Evolutionary conservation across 345 rosid genomes (phyloP).

Genomic region (Brassica nigra): DNA sequence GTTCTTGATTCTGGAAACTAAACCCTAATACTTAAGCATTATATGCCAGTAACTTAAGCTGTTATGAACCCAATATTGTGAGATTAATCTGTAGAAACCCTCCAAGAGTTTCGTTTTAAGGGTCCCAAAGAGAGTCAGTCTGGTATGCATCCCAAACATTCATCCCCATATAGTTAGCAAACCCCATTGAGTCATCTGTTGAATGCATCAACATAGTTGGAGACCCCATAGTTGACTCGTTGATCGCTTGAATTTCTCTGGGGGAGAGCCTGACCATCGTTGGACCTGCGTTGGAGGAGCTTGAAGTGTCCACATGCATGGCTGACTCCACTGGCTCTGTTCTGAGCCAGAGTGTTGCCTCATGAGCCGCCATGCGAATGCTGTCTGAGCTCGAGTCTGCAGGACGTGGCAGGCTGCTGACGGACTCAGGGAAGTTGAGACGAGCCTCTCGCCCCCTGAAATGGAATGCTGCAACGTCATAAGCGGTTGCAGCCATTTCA

Average conservation of each 20-base stretch:
- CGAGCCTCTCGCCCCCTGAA: constrained; percentile 73
- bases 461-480: constrained; percentile 82
- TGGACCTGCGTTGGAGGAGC: constrained; percentile 44
- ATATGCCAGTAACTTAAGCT: constrained; percentile 2
- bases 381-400: constrained; percentile 60
- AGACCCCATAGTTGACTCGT: constrained; percentile 81
- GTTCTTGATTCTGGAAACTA: constrained; percentile 26
- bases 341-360: constrained; percentile 51
- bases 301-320: constrained; percentile 28
- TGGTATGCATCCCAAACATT: constrained; percentile 38
- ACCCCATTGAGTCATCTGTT: constrained; percentile 24
- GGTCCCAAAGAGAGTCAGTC: constrained; percentile 42
- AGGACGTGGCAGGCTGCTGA: constrained; percentile 60
- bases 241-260: constrained; percentile 84
- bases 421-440: constrained; percentile 80
- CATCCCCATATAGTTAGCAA: constrained; percentile 24
- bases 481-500: constrained; percentile 96
- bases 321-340: constrained; percentile 26
- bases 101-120: background rate
- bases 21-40: constrained; percentile 9
- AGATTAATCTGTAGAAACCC: constrained; percentile 8
- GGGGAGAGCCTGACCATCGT: constrained; percentile 63
- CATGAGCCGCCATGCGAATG: constrained; percentile 77
- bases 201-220: constrained; percentile 75
- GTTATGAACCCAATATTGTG: background rate